Evolutionary conservation across 2,329 filamentous ascomycete species (phyloP).

Genomic region (Phoma sp.): DNA sequence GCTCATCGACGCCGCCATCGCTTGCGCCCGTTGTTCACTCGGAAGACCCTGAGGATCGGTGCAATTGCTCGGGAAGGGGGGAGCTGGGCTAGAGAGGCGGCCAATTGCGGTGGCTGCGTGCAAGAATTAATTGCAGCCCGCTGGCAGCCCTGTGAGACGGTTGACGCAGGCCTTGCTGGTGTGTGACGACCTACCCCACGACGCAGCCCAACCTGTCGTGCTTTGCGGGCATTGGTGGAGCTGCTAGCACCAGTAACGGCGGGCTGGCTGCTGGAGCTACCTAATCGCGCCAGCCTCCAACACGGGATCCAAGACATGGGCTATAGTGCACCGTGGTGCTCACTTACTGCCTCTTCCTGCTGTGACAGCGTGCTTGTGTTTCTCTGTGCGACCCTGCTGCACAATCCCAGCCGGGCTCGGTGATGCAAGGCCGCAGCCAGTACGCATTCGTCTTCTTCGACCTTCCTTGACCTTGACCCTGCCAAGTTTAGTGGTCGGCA

Average conservation of each 20-base stretch:
- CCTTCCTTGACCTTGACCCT: not conserved
- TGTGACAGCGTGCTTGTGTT: not conserved
- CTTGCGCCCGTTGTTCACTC: not conserved
- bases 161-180: slow-evolving; percentile 7
- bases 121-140: not conserved
- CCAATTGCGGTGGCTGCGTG: not conserved
- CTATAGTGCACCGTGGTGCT: slow-evolving; percentile 5
- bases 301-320: slow-evolving; percentile 8
- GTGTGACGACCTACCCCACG: slow-evolving; percentile 8
- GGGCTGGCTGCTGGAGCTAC: slow-evolving; percentile 4
- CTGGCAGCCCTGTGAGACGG: slow-evolving; percentile 9
- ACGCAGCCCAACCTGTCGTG: slow-evolving; percentile 6
- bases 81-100: not conserved
- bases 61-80: not conserved
- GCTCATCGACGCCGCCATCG: slow-evolving; percentile 1
- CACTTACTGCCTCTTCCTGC: slow-evolving; percentile 2
- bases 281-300: slow-evolving; percentile 16
- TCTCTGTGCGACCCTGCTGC: slow-evolving; percentile 6
- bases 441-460: slow-evolving; percentile 9
- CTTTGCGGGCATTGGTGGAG: slow-evolving; percentile 11
- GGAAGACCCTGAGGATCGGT: slow-evolving; percentile 10
- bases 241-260: slow-evolving; percentile 7
- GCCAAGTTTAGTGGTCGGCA: slow-evolving; percentile 17
- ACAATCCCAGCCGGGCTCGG: slow-evolving; percentile 2
- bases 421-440: slow-evolving; percentile 17